Evolutionary conservation across 176 grass and related monocot genomes (phyloP).

Genomic region (Eragrostis curvula): DNA sequence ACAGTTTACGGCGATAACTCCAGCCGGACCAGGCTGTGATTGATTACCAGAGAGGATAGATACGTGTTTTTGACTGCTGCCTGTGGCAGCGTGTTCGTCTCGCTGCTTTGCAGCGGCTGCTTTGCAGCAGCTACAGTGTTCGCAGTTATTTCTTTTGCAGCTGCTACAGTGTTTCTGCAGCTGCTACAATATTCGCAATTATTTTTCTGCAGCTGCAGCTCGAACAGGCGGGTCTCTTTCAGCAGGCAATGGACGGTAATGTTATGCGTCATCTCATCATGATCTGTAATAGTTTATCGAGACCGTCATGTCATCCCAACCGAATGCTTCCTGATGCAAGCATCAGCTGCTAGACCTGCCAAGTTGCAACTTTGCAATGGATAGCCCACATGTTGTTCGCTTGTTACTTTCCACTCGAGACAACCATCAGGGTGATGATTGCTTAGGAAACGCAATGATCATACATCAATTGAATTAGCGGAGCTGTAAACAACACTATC

Average conservation of each 20-base stretch:
- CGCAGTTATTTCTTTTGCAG: no score
- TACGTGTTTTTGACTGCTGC: background rate
- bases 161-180: no score
- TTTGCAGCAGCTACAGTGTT: no score
- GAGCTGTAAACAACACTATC: no score
- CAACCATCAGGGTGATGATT: background rate
- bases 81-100: no score
- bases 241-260: background rate
- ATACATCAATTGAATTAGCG: no score
- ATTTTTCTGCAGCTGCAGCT: no score
- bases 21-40: no score
- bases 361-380: background rate
- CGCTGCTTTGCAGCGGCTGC: no score
- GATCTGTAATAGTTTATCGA: background rate
- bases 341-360: background rate
- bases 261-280: background rate
- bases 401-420: constrained; percentile 6
- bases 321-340: constrained; percentile 12
- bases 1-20: background rate
- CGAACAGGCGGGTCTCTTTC: no score
- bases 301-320: constrained; percentile 22
- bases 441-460: background rate
- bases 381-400: background rate
- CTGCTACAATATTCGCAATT: no score
- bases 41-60: no score